These are phyloP conservation scores for Bipolaris sorokiniana DNA, from an alignment of 2,329 filamentous ascomycete genomes.

Conservation along the genomic window DNA sequence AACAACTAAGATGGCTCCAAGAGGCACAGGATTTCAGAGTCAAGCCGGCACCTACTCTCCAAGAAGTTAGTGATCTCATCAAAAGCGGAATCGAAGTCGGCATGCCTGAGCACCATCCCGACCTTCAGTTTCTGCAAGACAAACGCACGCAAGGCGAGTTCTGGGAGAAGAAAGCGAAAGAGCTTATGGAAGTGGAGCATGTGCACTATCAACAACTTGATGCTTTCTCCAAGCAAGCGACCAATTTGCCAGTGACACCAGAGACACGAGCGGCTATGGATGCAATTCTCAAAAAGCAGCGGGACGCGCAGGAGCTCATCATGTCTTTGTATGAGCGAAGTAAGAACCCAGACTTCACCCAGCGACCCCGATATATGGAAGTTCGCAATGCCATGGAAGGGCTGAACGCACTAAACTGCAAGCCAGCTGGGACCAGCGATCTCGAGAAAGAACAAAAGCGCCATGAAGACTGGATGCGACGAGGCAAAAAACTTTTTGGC, in stretches of 20 bases:
- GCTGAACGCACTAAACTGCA: slow-evolving; percentile 87
- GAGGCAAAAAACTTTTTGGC: slow-evolving; percentile 95
- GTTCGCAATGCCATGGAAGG: slow-evolving; percentile 89
- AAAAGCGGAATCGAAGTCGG: slow-evolving; percentile 77
- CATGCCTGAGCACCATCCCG: slow-evolving; percentile 79
- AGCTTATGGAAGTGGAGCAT: slow-evolving; percentile 88
- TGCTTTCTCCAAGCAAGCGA: slow-evolving; percentile 83
- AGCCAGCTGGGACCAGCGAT: slow-evolving; percentile 87
- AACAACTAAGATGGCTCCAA: slow-evolving; percentile 88
- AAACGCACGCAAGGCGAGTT: slow-evolving; percentile 77
- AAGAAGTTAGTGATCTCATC: slow-evolving; percentile 80
- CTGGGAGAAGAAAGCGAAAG: slow-evolving; percentile 92
- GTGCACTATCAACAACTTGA: slow-evolving; percentile 96
- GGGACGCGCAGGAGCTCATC: slow-evolving; percentile 90
- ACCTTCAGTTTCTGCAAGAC: slow-evolving; percentile 76
- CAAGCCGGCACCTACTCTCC: slow-evolving; percentile 69
- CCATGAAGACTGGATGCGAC: slow-evolving; percentile 99
- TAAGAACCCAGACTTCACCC: slow-evolving; percentile 73
- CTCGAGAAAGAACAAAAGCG: slow-evolving; percentile 92
- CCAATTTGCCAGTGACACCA: slow-evolving; percentile 77
- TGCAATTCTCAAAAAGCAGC: slow-evolving; percentile 91
- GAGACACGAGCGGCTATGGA: slow-evolving; percentile 85
- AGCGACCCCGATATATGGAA: slow-evolving; percentile 85
- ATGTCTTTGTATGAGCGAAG: slow-evolving; percentile 79
- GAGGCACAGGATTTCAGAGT: slow-evolving; percentile 70